Evolutionary conservation across 2,329 filamentous ascomycete species (phyloP).

Genomic region (Penicillium expansum): DNA sequence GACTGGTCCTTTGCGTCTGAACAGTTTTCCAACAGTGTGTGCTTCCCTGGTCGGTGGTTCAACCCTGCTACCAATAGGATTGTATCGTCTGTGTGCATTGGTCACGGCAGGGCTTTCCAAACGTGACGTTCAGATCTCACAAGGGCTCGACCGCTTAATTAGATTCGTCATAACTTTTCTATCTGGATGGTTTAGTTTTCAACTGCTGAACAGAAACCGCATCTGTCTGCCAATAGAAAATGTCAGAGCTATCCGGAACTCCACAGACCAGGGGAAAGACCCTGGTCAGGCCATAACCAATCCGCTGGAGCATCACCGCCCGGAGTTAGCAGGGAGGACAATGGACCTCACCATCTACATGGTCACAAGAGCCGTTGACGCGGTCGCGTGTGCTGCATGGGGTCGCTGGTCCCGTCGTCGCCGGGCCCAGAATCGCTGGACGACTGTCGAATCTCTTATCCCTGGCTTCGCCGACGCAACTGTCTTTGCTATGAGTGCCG

Average conservation of each 20-base stretch:
- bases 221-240: conserved; percentile 16
- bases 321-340: conserved; percentile 64
- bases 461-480: conserved; percentile 59
- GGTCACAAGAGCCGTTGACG: conserved; percentile 67
- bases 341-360: conserved; percentile 82
- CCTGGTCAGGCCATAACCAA: conserved; percentile 4
- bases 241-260: conserved; percentile 6
- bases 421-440: conserved; percentile 30
- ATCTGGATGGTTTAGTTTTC: conserved; percentile 51
- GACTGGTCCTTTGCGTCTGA: conserved; percentile 40
- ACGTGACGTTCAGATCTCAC: conserved; percentile 17
- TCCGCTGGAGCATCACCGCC: conserved; percentile 19
- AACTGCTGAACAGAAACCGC: conserved; percentile 46
- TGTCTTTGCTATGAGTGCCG: conserved; percentile 69
- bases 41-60: conserved; percentile 53
- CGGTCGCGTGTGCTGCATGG: conserved; percentile 67
- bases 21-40: conserved; percentile 55
- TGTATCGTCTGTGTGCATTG: conserved; percentile 27
- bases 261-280: conserved; percentile 4
- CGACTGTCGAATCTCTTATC: conserved; percentile 41
- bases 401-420: conserved; percentile 43
- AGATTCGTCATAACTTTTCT: conserved; percentile 48
- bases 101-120: conserved; percentile 21
- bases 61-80: conserved; percentile 43
- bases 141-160: conserved; percentile 23